Evolutionary conservation across 1,139 yeast genomes (phyloP).

Genomic region (Saccharomyces hybrid): DNA sequence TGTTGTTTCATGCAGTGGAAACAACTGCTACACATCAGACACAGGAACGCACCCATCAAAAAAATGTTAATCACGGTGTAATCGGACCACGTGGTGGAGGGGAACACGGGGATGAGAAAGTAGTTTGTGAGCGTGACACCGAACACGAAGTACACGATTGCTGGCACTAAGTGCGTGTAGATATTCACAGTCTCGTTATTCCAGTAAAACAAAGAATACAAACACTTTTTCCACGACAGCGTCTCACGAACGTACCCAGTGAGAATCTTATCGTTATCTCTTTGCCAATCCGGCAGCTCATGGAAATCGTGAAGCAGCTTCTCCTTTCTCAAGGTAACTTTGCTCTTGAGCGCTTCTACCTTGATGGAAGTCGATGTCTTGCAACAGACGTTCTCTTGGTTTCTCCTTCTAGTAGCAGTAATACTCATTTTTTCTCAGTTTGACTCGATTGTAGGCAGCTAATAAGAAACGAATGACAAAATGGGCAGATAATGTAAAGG

Average conservation of each 20-base stretch:
- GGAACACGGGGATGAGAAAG: slow-evolving; percentile 37
- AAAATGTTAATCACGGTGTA: slow-evolving; percentile 39
- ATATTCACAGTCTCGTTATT: slow-evolving; percentile 84
- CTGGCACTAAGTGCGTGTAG: slow-evolving; percentile 71
- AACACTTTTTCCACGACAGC: slow-evolving; percentile 43
- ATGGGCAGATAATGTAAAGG: background rate
- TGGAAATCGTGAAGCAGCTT: slow-evolving; percentile 31
- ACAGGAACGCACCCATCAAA: slow-evolving; percentile 45
- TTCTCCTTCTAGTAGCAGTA: background rate
- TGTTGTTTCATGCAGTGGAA: slow-evolving; percentile 78
- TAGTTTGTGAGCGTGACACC: slow-evolving; percentile 28
- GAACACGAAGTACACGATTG: slow-evolving; percentile 36
- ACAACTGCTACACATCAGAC: slow-evolving; percentile 66
- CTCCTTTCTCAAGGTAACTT: slow-evolving; percentile 4
- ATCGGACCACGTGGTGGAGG: slow-evolving; percentile 43
- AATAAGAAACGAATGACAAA: background rate
- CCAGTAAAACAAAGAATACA: slow-evolving; percentile 52
- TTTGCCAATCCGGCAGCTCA: slow-evolving; percentile 73
- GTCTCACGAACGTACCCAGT: slow-evolving; percentile 72
- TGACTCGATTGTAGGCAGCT: background rate
- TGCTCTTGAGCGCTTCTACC: background rate
- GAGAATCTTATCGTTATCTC: slow-evolving; percentile 69
- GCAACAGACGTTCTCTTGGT: background rate
- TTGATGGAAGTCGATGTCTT: background rate
- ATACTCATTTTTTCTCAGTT: background rate